These are phyloP conservation scores for Sungouiella thailandica DNA, from an alignment of 805 yeast species.

Conservation along the genomic window DNA sequence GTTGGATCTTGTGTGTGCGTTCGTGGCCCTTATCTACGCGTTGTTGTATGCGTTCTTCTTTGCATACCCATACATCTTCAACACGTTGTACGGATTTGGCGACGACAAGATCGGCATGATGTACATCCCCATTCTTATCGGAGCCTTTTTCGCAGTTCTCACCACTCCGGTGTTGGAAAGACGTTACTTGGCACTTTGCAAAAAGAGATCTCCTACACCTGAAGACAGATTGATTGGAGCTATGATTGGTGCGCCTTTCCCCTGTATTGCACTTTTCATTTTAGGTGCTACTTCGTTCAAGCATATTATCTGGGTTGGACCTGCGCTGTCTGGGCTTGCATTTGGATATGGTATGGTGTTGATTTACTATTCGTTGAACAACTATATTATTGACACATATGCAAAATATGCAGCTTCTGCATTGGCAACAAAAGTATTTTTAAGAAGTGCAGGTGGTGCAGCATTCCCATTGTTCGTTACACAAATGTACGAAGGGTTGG, in stretches of 20 bases:
- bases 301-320: conserved; percentile 63
- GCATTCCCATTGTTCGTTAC: conserved; percentile 80
- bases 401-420: conserved; percentile 78
- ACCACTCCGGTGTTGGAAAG: conserved; percentile 76
- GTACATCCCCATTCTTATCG: conserved; percentile 87
- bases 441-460: conserved; percentile 82
- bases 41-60: conserved; percentile 88
- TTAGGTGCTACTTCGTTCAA: conserved; percentile 74
- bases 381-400: conserved; percentile 87
- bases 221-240: conserved; percentile 81
- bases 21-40: conserved; percentile 87
- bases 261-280: conserved; percentile 74
- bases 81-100: conserved; percentile 66
- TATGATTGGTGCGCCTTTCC: conserved; percentile 78
- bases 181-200: conserved; percentile 47
- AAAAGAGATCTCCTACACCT: conserved; percentile 60
- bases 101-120: conserved; percentile 80
- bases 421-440: conserved; percentile 73
- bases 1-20: conserved; percentile 74
- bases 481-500: conserved; percentile 72
- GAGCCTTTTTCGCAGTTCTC: conserved; percentile 67
- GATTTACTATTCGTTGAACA: conserved; percentile 56
- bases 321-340: conserved; percentile 54
- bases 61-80: conserved; percentile 89
- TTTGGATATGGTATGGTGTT: conserved; percentile 61